These are phyloP conservation scores for Orbilia blumenaviensis DNA, from an alignment of 2,329 filamentous ascomycete species.

Conservation along the genomic window DNA sequence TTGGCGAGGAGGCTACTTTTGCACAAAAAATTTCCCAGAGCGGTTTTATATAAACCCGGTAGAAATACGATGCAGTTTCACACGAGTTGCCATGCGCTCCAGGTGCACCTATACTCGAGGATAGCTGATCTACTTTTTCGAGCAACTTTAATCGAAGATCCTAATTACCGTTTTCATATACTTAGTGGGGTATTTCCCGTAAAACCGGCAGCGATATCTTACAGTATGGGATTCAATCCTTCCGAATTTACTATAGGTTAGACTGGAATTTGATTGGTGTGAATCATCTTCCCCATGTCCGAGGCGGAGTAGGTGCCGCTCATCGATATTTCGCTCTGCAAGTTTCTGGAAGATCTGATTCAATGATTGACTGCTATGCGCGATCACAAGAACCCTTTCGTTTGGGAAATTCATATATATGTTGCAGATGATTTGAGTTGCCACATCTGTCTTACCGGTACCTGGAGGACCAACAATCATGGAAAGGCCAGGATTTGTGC, in stretches of 20 bases:
- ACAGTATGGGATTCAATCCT: slow-evolving; percentile 89
- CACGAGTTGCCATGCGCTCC: slow-evolving; percentile 96
- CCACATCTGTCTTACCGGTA: slow-evolving; percentile 98
- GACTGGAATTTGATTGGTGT: slow-evolving; percentile 78
- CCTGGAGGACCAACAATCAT: slow-evolving; percentile 94
- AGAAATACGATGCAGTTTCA: slow-evolving; percentile 97
- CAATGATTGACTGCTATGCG: slow-evolving; percentile 96
- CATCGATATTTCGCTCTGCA: slow-evolving; percentile 92
- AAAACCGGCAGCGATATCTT: slow-evolving; percentile 4
- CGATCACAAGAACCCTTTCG: slow-evolving; percentile 89
- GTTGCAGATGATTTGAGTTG: slow-evolving; percentile 98
- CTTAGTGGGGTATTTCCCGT: background rate
- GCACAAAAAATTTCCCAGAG: slow-evolving; percentile 87
- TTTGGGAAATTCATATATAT: slow-evolving; percentile 97
- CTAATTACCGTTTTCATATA: slow-evolving; percentile 34
- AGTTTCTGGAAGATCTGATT: slow-evolving; percentile 99
- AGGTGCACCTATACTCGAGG: slow-evolving; percentile 82
- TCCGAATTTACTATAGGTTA: slow-evolving; percentile 86
- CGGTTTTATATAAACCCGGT: slow-evolving; percentile 87
- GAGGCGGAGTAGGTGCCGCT: slow-evolving; percentile 87
- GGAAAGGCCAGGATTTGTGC: slow-evolving; percentile 91
- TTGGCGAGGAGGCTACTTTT: slow-evolving; percentile 62
- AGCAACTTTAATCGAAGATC: slow-evolving; percentile 83
- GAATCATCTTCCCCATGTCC: slow-evolving; percentile 92
- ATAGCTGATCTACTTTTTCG: slow-evolving; percentile 83